These are phyloP conservation scores for Candida nanaspora DNA, from an alignment of 805 yeast genomes.

Conservation along the genomic window DNA sequence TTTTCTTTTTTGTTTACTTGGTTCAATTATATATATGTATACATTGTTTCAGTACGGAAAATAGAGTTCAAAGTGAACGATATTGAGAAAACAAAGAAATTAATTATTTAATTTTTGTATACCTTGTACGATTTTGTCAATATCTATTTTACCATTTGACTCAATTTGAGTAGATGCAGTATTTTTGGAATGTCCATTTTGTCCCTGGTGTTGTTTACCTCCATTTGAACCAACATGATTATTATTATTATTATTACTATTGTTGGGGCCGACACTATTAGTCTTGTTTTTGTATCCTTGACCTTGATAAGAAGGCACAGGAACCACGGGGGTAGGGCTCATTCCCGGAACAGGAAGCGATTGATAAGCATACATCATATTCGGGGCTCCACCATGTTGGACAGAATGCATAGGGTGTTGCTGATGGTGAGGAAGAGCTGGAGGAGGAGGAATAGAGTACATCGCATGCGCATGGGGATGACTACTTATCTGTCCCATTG, in stretches of 20 bases:
- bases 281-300: neutral
- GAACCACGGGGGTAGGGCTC: too few species aligned
- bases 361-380: neutral
- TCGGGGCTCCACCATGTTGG: too few species aligned
- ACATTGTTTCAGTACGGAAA: too few species aligned
- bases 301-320: neutral
- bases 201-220: too few species aligned
- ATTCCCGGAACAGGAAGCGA: too few species aligned
- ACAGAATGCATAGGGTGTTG: too few species aligned
- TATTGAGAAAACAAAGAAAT: too few species aligned
- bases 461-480: too few species aligned
- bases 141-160: neutral
- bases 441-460: slow-evolving; percentile 1
- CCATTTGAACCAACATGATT: neutral
- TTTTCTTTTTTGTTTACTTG: neutral
- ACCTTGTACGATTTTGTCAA: neutral
- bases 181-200: too few species aligned
- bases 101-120: neutral
- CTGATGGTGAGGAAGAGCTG: slow-evolving; percentile 16
- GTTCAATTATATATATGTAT: neutral
- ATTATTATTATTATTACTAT: neutral
- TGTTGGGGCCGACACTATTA: neutral
- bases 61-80: too few species aligned
- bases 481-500: too few species aligned
- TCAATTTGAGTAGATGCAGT: too few species aligned